A percentile compares a stretch with the other conserved stretches of the same genome.
phyloP scores from a whole-genome alignment of 169 alveolate genomes.

The Perkinsus chesapeaki region DNA sequence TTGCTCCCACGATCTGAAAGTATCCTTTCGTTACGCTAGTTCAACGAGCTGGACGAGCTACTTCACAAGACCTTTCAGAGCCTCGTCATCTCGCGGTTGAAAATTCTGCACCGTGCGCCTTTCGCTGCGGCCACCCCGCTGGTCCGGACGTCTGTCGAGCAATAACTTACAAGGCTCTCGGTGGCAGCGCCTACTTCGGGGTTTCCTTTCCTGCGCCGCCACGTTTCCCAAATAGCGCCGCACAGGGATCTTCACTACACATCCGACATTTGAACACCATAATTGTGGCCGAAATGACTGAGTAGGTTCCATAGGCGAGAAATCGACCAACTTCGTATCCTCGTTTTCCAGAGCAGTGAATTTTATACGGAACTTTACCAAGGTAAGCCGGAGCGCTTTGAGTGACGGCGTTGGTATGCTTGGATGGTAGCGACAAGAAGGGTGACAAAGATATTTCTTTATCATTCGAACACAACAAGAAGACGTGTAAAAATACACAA shows the following conservation, averaged over 20 bases:
- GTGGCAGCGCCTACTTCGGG: neutral
- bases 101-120: neutral
- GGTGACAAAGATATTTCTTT: no score
- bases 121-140: neutral
- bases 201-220: neutral
- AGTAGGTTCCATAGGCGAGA: neutral
- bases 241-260: neutral
- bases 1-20: neutral
- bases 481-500: neutral
- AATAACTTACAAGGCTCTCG: no score
- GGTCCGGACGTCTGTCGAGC: neutral
- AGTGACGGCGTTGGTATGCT: no score
- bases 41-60: neutral
- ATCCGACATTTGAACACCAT: neutral
- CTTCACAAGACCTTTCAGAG: neutral
- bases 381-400: no score
- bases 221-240: neutral
- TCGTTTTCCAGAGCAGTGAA: neutral
- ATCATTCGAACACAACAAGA: no score
- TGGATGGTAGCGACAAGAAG: no score
- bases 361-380: neutral
- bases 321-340: neutral
- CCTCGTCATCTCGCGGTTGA: neutral
- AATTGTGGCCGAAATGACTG: neutral
- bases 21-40: neutral